Conservation (phyloP, 2,329 filamentous ascomycete genomes). For the Paramyrothecium roridum region DNA sequence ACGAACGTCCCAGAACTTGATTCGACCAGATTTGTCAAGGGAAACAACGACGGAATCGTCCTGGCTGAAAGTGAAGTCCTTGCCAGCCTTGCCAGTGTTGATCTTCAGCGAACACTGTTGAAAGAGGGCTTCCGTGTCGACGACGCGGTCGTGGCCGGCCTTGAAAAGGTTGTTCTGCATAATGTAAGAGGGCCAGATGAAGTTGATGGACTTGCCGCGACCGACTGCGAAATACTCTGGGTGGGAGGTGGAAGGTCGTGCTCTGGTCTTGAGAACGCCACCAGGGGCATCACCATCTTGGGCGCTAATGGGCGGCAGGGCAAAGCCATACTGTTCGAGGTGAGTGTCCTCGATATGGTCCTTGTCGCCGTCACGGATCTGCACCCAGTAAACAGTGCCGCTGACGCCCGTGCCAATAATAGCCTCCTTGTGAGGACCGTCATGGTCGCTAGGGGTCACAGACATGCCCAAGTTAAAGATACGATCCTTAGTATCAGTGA, state of each 20-base stretch:
- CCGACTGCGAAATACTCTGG: conserved; percentile 94
- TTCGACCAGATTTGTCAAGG: conserved; percentile 90
- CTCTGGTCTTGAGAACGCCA: conserved; percentile 91
- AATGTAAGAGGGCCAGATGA: conserved; percentile 69
- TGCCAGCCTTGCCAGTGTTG: conserved; percentile 94
- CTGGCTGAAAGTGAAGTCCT: conserved; percentile 97
- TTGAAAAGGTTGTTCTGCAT: conserved; percentile 63
- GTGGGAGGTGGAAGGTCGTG: conserved; percentile 83
- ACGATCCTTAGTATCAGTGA: conserved; percentile 86
- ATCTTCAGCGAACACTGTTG: conserved; percentile 88
- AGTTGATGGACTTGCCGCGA: conserved; percentile 91
- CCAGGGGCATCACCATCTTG: conserved; percentile 89
- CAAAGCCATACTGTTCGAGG: conserved; percentile 81
- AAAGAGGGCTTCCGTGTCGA: conserved; percentile 85
- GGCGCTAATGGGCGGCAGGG: conserved; percentile 80
- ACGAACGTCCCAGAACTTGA: conserved; percentile 98
- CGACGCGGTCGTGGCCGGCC: conserved; percentile 61
- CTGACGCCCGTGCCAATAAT: conserved; percentile 92
- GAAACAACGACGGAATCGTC: conserved; percentile 94
- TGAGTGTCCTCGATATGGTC: conserved; percentile 77
- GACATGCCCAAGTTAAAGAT: conserved; percentile 93
- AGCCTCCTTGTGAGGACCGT: conserved; percentile 65
- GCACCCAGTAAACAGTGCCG: conserved; percentile 94
- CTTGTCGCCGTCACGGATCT: conserved; percentile 72
- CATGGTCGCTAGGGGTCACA: conserved; percentile 56